phyloP scores from a whole-genome alignment of 2,329 filamentous ascomycete genomes.

The Fusarium armeniacum region DNA sequence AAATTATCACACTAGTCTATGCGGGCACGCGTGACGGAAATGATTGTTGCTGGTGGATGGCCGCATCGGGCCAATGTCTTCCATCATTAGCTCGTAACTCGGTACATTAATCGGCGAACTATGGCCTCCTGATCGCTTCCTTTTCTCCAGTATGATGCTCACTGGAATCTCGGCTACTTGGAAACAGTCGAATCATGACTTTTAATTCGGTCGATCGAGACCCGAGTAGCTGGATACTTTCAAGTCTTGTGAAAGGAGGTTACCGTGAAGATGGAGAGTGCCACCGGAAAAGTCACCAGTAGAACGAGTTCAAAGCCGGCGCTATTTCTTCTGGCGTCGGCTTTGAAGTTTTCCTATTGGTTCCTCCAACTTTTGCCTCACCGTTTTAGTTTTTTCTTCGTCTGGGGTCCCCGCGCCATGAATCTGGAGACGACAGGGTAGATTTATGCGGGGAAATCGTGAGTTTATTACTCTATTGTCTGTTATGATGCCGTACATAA shows the following conservation, averaged over 20 bases:
- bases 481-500: background rate
- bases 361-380: background rate
- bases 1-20: background rate
- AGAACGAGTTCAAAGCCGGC: background rate
- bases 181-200: background rate
- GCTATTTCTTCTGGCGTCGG: background rate
- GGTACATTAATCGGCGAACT: background rate
- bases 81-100: background rate
- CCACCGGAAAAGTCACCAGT: background rate
- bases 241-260: background rate
- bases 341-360: conserved; percentile 1
- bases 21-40: background rate
- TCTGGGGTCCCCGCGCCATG: conserved; percentile 27
- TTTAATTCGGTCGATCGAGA: conserved; percentile 13
- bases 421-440: conserved; percentile 20
- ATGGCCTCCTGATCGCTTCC: background rate
- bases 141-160: rapidly evolving
- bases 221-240: conserved; percentile 4
- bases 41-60: too few relatives aligned
- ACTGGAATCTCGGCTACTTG: rapidly evolving
- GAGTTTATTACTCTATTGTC: background rate
- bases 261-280: background rate
- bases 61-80: background rate
- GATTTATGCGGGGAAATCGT: background rate
- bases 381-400: background rate